Evolutionary conservation across 345 rosid species (phyloP), one percentile per base, ranked within the genome.

Genomic region (Diplotaxis tenuifolia): DNA sequence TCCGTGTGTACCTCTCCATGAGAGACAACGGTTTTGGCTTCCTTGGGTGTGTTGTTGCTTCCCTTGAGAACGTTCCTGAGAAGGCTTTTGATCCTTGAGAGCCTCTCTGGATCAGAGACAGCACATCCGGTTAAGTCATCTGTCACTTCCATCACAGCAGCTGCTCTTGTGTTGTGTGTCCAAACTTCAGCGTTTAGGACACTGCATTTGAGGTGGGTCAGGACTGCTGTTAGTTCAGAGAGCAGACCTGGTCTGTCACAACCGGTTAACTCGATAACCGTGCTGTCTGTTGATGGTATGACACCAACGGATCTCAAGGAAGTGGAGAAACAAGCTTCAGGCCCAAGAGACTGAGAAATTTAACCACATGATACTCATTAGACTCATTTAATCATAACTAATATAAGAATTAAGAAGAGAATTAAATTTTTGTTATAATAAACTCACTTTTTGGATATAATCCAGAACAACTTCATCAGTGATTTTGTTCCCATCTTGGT

Each of bases 151-250:
- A 95, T 84, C 70, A 95, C 96, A 6, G 96, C 96, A 8, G 99
- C 97, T 47, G 90, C 99, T 58, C 96, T 79, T 2, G 83, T 86
- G 65, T 95, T 92, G 59, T 95, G 99, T 23, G 99, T 95, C 99
- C 99, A 95, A 7, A 90, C 86, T 80, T 88, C 99, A 7, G 96
- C 99, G 68, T 68, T 86, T 62, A 88, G 79, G 19, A 95, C 89
- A 61, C 79, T 88, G 90, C 97, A 95, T 75, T 88, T 85, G 36
- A 88, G 89, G 78, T 95, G 86, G 45, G 86, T 80, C 56, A 95
- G 87, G 29, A 90, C 94, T 36, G 99, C 99, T 54, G 87, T 82
- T 54, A 95, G 82, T 81, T 95, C 99, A 69, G 99, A 95, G 6
- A 95, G 87, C 22, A 95, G 50, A 5, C 99, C 99, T 3, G 96